Evolutionary conservation across 108 stramenopile species (phyloP), one percentile per base, ranked within the genome.

Genomic region (Nitzschia inconspicua): DNA sequence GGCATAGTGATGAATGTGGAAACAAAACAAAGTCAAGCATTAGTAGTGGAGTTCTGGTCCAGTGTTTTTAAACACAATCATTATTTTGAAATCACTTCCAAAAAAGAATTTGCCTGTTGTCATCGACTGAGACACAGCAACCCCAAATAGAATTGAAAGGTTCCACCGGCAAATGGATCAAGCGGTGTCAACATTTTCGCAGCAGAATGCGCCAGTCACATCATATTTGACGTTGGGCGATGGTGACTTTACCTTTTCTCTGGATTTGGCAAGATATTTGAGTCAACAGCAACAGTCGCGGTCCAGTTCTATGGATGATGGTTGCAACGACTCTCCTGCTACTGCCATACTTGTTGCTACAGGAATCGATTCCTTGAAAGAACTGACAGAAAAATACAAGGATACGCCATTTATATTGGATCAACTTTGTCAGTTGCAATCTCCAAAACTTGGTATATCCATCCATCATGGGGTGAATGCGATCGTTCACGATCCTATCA

Each of bases 191-290:
- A n/a, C n/a, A n/a, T n/a, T n/a, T n/a, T n/a, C n/a, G n/a, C n/a
- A n/a, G n/a, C n/a, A n/a, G n/a, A n/a, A n/a, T n/a, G n/a, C n/a
- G n/a, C n/a, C n/a, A n/a, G n/a, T n/a, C n/a, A n/a, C n/a, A n/a
- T n/a, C n/a, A 31, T 51, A 51, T 25, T 56, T 83, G 10, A 76
- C 66, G 3, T 57, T 93, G 9, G 91, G 91, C n/a, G 88, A 89
- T 42, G 91, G 87, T n/a, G 86, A 93, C 47, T 93, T 93, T 63
- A 79, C 91, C 14, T 93, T 82, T 48, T 89, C 91, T 0, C 54
- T 85, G 13, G 91, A 93, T 58, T 39, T 87, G 54, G 82, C 78
- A 35, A 70, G 82, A 14, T 82, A 73, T 59, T 46, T 87, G 6
- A 61, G 63, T 11, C n/a, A 19, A 10, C 19, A 11, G 37, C 4